Base-by-base conservation (phyloP, 495 filamentous ascomycete species). In the Melanomma pulvis-pyrius region DNA sequence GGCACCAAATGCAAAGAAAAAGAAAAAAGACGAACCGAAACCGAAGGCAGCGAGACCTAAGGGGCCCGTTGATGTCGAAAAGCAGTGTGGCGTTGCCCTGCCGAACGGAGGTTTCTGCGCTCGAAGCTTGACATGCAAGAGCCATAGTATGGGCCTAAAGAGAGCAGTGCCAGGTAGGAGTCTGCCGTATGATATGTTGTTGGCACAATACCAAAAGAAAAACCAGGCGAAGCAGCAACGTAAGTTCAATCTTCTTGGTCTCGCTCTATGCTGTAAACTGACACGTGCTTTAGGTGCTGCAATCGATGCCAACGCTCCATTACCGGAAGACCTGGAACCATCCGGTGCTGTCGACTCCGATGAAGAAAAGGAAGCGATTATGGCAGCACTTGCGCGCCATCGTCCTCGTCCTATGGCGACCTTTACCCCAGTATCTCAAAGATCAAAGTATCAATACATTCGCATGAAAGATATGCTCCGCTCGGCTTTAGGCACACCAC, bases 141-240 rank as follows among this genome's bases (percentile, higher is more conserved):
- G 89, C 61, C 94, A 98, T 70, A 89, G 87, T 32, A 98, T 98
- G 96, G 93, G 94, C 12, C 89, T 94, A 7, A 98, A 98, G 78
- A 85, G 94, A 68, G 86, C 87, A 0, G 94, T 98, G 2, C 89
- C 92, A 15, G 94, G 94, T 5, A 82, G 94, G 30, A 93, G 90
- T 36, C 80, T 97, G 54, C 96, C 96, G 1, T 98, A 98, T 74
- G 93, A 98, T 76, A 92, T 94, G 86, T 80, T 98, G 26, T 84
- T 98, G 24, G 86, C 90, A 29, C 90, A 91, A 19, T 98, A 98
- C 76, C 94, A 98, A 80, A 97, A 97, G 83, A 97, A 96, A 82
- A 98, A 98, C 74, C 94, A 98, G 78, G 94, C 94, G 13, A 93
- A 96, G 71, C 90, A 94, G 79, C 93, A 97, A 75, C 96, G 90